Evolutionary conservation across 768 basidiomycete species (phyloP).

Genomic region (Tylopilus rubrobrunneus): DNA sequence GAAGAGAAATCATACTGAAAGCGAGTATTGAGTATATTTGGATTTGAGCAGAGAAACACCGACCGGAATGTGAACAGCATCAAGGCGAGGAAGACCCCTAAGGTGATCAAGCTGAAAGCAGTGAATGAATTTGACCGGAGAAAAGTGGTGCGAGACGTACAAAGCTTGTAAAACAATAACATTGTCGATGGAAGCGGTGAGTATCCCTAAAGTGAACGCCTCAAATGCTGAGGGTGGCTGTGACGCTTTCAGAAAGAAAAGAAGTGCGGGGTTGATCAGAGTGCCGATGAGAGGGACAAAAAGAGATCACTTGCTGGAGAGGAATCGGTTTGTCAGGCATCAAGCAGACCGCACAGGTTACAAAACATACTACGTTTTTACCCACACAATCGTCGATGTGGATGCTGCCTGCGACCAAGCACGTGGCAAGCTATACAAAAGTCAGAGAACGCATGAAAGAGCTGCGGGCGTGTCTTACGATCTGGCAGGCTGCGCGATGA

Average conservation of each 20-base stretch:
- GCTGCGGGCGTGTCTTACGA: slow-evolving; percentile 42
- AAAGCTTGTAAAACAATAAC: slow-evolving; percentile 81
- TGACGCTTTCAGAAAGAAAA: slow-evolving; percentile 87
- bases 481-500: slow-evolving; percentile 59
- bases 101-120: slow-evolving; percentile 66
- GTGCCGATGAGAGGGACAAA: slow-evolving; percentile 78
- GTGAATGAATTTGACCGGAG: slow-evolving; percentile 7
- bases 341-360: neutral
- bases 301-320: slow-evolving; percentile 67
- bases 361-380: slow-evolving; percentile 58
- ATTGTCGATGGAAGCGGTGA: slow-evolving; percentile 71
- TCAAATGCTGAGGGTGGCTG: slow-evolving; percentile 81
- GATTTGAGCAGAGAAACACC: slow-evolving; percentile 7
- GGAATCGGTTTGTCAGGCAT: slow-evolving; percentile 1
- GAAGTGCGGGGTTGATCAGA: slow-evolving; percentile 70
- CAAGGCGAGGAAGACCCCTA: slow-evolving; percentile 89
- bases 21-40: neutral
- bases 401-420: slow-evolving; percentile 72
- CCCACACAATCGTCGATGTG: slow-evolving; percentile 58
- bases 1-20: slow-evolving; percentile 89
- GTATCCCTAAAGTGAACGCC: slow-evolving; percentile 84
- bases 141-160: slow-evolving; percentile 37
- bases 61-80: slow-evolving; percentile 92
- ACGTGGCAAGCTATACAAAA: slow-evolving; percentile 57
- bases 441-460: neutral